phyloP scores from a whole-genome alignment of 1,284 basidiomycete species.

The Tilletia walkeri region DNA sequence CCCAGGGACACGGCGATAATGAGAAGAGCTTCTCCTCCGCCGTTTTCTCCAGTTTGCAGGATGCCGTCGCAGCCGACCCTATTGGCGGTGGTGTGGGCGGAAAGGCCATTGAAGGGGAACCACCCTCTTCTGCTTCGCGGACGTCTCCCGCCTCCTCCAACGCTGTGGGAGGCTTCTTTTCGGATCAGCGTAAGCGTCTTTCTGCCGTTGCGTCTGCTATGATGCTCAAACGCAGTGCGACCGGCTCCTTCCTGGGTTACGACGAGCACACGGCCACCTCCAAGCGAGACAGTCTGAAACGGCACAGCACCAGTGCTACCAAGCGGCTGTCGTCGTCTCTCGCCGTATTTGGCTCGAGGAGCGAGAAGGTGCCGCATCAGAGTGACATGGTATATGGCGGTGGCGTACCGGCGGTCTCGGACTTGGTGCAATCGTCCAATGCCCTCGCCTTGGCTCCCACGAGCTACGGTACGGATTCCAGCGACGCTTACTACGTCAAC shows the following conservation, averaged over 20 bases:
- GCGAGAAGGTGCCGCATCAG: neutral
- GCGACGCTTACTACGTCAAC: too few relatives aligned
- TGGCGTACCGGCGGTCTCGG: constrained; percentile 4
- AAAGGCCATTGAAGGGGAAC: neutral
- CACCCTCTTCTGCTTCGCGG: neutral
- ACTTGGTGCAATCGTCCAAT: neutral
- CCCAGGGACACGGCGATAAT: neutral
- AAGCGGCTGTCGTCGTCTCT: neutral
- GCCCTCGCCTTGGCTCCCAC: neutral
- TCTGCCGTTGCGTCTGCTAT: neutral
- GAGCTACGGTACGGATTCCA: neutral
- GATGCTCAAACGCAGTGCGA: neutral
- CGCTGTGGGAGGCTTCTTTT: neutral
- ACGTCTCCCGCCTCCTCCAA: neutral
- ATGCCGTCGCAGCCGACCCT: neutral
- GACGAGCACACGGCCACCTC: neutral
- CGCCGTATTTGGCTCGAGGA: neutral
- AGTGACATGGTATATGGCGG: neutral
- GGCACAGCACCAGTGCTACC: neutral
- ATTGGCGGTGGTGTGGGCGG: neutral
- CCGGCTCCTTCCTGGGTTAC: neutral
- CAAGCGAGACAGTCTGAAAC: neutral
- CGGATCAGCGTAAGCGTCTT: neutral
- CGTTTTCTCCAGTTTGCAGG: neutral
- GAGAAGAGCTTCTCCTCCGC: neutral